Conservation (phyloP, 2,329 filamentous ascomycete species). For the Calonectria fujianensis region DNA sequence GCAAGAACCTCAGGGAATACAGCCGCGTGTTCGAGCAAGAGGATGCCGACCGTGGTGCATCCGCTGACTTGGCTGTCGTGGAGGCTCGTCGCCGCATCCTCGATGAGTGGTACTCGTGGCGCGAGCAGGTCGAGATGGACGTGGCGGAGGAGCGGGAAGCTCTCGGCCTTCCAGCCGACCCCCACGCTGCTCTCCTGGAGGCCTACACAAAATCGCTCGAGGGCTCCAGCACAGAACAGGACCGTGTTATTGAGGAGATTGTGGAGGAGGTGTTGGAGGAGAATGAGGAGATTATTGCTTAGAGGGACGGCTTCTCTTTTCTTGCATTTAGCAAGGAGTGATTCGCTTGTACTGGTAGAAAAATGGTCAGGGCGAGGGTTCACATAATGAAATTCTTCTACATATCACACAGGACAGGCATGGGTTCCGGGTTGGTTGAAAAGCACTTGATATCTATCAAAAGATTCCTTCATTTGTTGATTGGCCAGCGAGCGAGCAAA, state of each 20-base stretch:
- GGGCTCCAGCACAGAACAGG: constrained; percentile 77
- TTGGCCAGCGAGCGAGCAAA: constrained; percentile 12
- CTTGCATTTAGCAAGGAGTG: constrained; percentile 56
- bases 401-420: constrained; percentile 43
- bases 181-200: constrained; percentile 77
- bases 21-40: constrained; percentile 95
- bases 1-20: constrained; percentile 99
- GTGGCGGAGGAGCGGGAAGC: constrained; percentile 82
- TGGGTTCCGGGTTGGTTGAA: constrained; percentile 46
- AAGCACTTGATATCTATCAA: constrained; percentile 41
- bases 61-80: constrained; percentile 94
- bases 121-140: constrained; percentile 82
- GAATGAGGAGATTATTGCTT: constrained; percentile 83
- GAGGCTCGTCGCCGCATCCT: constrained; percentile 89
- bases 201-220: constrained; percentile 72
- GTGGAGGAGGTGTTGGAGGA: constrained; percentile 90
- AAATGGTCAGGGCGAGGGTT: constrained; percentile 57
- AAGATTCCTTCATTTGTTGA: constrained; percentile 28
- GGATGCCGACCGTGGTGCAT: constrained; percentile 93
- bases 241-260: constrained; percentile 90
- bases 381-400: constrained; percentile 59
- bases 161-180: constrained; percentile 79
- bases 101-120: constrained; percentile 92
- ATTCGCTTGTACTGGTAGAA: constrained; percentile 60
- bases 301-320: constrained; percentile 55